These are phyloP conservation scores for Calophaca sinica DNA, from an alignment of 306 rosid species.

Conservation along the genomic window DNA sequence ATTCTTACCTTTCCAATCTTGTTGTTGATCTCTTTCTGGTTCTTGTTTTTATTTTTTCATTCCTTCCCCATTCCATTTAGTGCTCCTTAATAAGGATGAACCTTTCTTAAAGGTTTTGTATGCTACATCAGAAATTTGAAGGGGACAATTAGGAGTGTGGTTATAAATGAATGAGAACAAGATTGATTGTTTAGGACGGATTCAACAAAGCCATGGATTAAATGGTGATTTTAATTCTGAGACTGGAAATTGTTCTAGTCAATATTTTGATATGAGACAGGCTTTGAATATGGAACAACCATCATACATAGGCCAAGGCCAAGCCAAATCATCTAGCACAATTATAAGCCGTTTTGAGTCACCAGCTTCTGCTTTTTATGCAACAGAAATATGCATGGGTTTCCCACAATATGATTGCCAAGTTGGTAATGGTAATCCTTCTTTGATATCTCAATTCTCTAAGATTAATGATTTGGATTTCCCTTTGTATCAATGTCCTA, in stretches of 20 bases:
- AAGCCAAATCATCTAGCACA: constrained; percentile 49
- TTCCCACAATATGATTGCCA: constrained; percentile 63
- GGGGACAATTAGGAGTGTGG: neutral
- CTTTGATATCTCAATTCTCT: constrained; percentile 47
- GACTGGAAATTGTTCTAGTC: constrained; percentile 49
- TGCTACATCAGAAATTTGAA: constrained; percentile 20
- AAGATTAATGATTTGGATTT: constrained; percentile 49
- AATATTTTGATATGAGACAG: constrained; percentile 49
- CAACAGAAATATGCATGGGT: constrained; percentile 79
- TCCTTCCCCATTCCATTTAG: constrained; percentile 3
- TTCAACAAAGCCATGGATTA: constrained; percentile 54
- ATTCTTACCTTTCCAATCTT: constrained; percentile 45
- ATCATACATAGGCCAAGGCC: constrained; percentile 36
- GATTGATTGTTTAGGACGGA: constrained; percentile 56
- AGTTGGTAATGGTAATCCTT: constrained; percentile 38
- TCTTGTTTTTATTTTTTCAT: constrained; percentile 38
- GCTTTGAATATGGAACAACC: constrained; percentile 59
- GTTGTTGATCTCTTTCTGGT: constrained; percentile 22
- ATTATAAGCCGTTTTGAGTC: constrained; percentile 71
- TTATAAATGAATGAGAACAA: constrained; percentile 62
- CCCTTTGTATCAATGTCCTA: constrained; percentile 61
- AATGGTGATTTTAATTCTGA: constrained; percentile 52
- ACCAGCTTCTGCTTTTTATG: constrained; percentile 72
- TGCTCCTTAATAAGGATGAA: constrained; percentile 12
- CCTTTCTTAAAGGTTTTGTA: constrained; percentile 31